A percentile compares a stretch with the other conserved stretches of the same genome.
These are phyloP conservation scores for Aspergillus egyptiacus DNA, from an alignment of 495 filamentous ascomycete species.

Conservation along the genomic window DNA sequence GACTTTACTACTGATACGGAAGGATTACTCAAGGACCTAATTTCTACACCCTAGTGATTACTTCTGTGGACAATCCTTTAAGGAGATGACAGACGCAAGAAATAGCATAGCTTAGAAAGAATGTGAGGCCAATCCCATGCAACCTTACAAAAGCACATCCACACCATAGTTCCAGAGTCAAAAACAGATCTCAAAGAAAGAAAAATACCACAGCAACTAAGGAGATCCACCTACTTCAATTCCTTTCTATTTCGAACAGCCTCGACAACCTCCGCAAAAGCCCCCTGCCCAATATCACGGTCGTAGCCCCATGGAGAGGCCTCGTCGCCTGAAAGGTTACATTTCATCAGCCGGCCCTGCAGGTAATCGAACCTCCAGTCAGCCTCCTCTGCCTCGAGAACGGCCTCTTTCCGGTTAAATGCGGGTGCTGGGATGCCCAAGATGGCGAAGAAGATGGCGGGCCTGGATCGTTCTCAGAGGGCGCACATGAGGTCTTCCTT, in stretches of 20 bases:
- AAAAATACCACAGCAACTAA: too few species aligned
- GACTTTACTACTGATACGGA: too few species aligned
- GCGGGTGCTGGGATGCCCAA: neutral
- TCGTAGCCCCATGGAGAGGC: neutral
- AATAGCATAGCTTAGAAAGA: too few species aligned
- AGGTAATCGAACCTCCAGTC: neutral
- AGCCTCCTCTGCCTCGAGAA: neutral
- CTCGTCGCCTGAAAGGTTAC: neutral
- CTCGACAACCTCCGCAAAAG: neutral
- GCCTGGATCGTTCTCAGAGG: neutral
- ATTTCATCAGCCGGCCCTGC: neutral
- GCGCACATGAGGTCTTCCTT: neutral
- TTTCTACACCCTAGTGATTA: too few species aligned
- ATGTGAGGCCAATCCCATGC: too few species aligned
- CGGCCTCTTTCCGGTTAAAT: neutral
- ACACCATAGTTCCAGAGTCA: too few species aligned
- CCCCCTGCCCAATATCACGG: neutral
- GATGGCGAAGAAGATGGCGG: neutral
- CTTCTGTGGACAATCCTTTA: too few species aligned
- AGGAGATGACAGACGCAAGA: too few species aligned
- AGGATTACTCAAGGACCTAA: too few species aligned
- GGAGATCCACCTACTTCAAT: too few species aligned
- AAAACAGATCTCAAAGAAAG: too few species aligned
- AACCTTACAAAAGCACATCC: too few species aligned
- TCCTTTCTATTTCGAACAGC: neutral